Percentiles rank a stretch among this genome's conserved stretches.
Conservation (phyloP, 2,329 filamentous ascomycete genomes). For the Neoscytalidium dimidiatum region DNA sequence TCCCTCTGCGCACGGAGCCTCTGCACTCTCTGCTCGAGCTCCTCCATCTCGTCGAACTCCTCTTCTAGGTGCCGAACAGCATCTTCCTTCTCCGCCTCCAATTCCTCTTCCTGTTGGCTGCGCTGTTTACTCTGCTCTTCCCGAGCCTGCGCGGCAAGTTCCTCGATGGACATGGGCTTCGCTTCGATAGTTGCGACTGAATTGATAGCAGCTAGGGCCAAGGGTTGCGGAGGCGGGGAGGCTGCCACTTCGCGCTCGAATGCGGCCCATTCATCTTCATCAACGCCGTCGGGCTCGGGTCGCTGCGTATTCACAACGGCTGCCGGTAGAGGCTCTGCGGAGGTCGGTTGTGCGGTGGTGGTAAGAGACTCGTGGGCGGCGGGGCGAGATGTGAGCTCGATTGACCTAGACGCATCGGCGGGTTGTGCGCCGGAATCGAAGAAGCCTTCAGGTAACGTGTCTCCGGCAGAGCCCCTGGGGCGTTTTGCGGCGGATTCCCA, state of each 20-base stretch:
- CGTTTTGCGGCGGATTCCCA: slow-evolving; percentile 38
- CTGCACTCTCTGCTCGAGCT: slow-evolving; percentile 47
- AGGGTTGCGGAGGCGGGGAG: slow-evolving; percentile 28
- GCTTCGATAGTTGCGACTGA: slow-evolving; percentile 46
- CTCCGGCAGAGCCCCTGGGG: slow-evolving; percentile 23
- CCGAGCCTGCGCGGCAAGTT: slow-evolving; percentile 48
- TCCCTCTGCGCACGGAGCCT: slow-evolving; percentile 49
- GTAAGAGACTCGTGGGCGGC: neutral
- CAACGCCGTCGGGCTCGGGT: slow-evolving; percentile 27
- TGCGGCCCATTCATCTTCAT: slow-evolving; percentile 76
- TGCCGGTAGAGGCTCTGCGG: slow-evolving; percentile 7
- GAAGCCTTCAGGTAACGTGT: slow-evolving; percentile 35
- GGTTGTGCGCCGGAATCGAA: slow-evolving; percentile 31
- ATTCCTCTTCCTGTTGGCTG: slow-evolving; percentile 44
- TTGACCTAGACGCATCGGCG: slow-evolving; percentile 2
- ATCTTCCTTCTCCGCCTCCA: slow-evolving; percentile 52
- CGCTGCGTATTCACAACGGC: slow-evolving; percentile 15
- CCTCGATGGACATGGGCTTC: slow-evolving; percentile 48
- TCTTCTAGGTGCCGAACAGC: slow-evolving; percentile 47
- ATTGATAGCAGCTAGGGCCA: slow-evolving; percentile 26
- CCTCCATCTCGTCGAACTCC: slow-evolving; percentile 54
- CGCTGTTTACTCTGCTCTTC: slow-evolving; percentile 46
- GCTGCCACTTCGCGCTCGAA: slow-evolving; percentile 79
- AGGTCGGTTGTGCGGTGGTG: slow-evolving; percentile 1
- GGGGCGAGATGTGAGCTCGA: slow-evolving; percentile 14